Evolutionary conservation across 2,329 filamentous ascomycete species (phyloP), one percentile per base, ranked within the genome.

Genomic region (Penicillium glabrum): DNA sequence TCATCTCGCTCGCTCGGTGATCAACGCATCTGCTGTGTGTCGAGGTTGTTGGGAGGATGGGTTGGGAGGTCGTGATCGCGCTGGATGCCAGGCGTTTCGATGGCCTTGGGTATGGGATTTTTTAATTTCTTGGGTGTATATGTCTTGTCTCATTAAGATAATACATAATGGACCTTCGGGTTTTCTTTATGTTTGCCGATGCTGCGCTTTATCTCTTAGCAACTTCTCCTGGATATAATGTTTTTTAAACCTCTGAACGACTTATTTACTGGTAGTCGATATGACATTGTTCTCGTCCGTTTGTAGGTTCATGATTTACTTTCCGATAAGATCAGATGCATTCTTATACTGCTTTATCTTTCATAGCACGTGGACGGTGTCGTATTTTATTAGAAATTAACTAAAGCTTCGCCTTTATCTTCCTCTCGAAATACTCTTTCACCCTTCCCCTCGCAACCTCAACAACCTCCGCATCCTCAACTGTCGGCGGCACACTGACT

Each of bases 391-490:
- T 19, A 4, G 10, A 23, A 3, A 41, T 23, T 14, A 21, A 56
- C 59, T 71, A 82, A 62, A 83, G 64, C 69, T 80, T 83, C 51
- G 75, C 71, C 61, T 77, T 77, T 51, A 63, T 48, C 60, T 66
- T 67, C 53, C 26, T 43, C 46, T 79, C 76, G 70, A 96, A 96
- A 75, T 96, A 97, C 75, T 89, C 86, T 68, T 79, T 82, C 2
- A 96, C 83, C 72, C 86, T 89, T 39, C 67, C 78, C 73, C 87
- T 85, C 46, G 91, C 92, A 54, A 90, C 85, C 21, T 88, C 86
- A 8, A 97, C 86, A 9, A 89, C 90, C 27, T 83, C 81, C 1
- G 78, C 77, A 76, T 97, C 93, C 75, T 96, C 93, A 46, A 97
- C 89, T 3, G 92, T 96, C 26, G 89, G 89, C 9, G 93, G 93